phyloP scores from a whole-genome alignment of 306 rosid species.

The Ceratonia siliqua region DNA sequence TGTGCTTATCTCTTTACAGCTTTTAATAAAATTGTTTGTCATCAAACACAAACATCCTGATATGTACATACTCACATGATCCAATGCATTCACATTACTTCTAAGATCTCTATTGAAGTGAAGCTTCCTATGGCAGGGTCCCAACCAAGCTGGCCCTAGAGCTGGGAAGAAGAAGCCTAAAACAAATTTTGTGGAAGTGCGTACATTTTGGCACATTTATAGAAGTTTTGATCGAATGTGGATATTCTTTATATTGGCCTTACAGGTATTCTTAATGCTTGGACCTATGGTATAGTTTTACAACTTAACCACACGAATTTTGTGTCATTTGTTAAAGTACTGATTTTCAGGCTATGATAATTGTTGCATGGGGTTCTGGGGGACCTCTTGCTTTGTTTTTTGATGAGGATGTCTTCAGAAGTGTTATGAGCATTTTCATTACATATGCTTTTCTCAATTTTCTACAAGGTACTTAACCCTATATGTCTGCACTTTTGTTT shows the following conservation, averaged over 20 bases:
- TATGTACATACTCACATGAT: background rate
- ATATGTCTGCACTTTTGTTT: background rate
- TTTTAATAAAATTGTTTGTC: background rate
- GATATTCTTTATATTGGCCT: slow-evolving; percentile 92
- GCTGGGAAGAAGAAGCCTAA: slow-evolving; percentile 87
- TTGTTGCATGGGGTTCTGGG: slow-evolving; percentile 86
- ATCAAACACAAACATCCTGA: background rate
- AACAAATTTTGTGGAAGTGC: slow-evolving; percentile 94
- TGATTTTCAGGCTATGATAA: slow-evolving; percentile 85
- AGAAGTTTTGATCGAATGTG: slow-evolving; percentile 99
- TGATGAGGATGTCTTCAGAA: slow-evolving; percentile 68
- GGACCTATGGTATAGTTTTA: slow-evolving; percentile 7
- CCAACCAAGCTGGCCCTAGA: slow-evolving; percentile 52
- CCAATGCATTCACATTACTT: slow-evolving; percentile 14
- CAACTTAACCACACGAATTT: slow-evolving; percentile 18
- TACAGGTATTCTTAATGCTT: slow-evolving; percentile 68
- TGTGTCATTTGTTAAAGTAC: slow-evolving; percentile 8
- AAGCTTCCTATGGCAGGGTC: slow-evolving; percentile 55
- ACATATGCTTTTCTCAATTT: slow-evolving; percentile 87
- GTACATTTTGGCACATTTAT: slow-evolving; percentile 87
- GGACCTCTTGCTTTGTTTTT: slow-evolving; percentile 70
- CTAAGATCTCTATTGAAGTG: slow-evolving; percentile 30
- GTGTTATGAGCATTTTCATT: slow-evolving; percentile 82
- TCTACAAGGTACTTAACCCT: slow-evolving; percentile 67
- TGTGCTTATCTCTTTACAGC: background rate